These are phyloP conservation scores for Penicillium brevicompactum DNA, from an alignment of 2,329 filamentous ascomycete species.

Conservation along the genomic window DNA sequence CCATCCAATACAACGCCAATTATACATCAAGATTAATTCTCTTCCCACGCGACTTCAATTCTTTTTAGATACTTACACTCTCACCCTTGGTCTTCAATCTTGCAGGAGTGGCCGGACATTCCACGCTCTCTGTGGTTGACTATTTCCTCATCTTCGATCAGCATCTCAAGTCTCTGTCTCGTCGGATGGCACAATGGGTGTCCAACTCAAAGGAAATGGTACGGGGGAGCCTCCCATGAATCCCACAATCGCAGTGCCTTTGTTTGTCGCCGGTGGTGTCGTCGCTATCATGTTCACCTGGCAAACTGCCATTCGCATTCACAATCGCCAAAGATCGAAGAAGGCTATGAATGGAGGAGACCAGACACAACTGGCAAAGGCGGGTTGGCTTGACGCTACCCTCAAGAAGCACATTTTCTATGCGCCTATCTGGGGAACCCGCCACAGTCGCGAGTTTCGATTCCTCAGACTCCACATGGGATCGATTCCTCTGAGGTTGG, in stretches of 20 bases:
- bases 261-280: constrained; percentile 31
- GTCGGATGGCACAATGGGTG: constrained; percentile 31
- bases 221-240: constrained; percentile 34
- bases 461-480: constrained; percentile 68
- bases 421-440: constrained; percentile 69
- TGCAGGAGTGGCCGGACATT: constrained; percentile 14
- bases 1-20: constrained; percentile 19
- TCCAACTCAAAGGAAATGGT: constrained; percentile 31
- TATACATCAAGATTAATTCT: constrained; percentile 5
- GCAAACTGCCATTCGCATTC: constrained; percentile 25
- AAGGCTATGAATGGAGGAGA: constrained; percentile 19
- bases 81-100: constrained; percentile 3
- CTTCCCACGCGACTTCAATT: background rate
- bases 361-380: constrained; percentile 23
- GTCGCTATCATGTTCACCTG: constrained; percentile 27
- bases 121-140: constrained; percentile 14
- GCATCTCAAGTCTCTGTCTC: background rate
- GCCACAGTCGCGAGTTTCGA: constrained; percentile 73
- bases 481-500: constrained; percentile 72
- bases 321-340: constrained; percentile 27
- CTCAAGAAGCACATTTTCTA: constrained; percentile 47
- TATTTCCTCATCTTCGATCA: constrained; percentile 2
- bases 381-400: constrained; percentile 16
- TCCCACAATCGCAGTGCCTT: constrained; percentile 32
- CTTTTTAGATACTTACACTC: background rate